Conservation (phyloP, 163 green algal genomes). For the Prototheca wickerhamii region DNA sequence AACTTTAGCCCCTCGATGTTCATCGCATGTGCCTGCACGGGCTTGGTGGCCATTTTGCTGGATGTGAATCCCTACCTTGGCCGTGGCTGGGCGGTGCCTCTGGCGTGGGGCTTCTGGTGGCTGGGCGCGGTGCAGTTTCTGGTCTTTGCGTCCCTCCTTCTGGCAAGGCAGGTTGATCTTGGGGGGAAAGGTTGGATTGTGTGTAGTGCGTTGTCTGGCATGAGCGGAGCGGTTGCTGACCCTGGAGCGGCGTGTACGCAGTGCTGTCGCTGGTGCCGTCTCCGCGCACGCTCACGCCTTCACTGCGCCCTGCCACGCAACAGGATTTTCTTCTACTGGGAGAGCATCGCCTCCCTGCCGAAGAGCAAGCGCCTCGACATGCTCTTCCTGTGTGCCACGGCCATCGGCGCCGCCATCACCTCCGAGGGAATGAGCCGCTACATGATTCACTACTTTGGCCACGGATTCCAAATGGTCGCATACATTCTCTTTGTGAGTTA, state of each 20-base stretch:
- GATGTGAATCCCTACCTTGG: background rate
- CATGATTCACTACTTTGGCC: background rate
- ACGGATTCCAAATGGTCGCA: background rate
- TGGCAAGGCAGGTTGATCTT: background rate
- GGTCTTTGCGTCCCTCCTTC: background rate
- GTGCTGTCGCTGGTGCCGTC: no score
- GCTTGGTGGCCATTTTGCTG: background rate
- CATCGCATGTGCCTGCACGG: background rate
- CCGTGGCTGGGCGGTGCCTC: background rate
- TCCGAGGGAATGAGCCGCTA: background rate
- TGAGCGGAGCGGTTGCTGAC: no score
- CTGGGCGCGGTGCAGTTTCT: background rate
- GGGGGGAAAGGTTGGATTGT: no score
- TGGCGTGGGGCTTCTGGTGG: background rate
- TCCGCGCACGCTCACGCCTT: no score
- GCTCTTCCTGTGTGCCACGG: background rate
- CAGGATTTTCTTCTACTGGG: background rate
- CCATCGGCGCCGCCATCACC: background rate
- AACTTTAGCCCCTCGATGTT: background rate
- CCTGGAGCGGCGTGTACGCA: no score
- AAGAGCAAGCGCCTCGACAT: background rate
- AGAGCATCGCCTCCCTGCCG: background rate
- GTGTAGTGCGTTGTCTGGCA: no score
- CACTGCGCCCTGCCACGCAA: no score
- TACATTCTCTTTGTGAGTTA: no score